A percentile compares a stretch with the other conserved stretches of the same genome.
Conservation (phyloP, 306 rosid species). For the Acacia acuminata region DNA sequence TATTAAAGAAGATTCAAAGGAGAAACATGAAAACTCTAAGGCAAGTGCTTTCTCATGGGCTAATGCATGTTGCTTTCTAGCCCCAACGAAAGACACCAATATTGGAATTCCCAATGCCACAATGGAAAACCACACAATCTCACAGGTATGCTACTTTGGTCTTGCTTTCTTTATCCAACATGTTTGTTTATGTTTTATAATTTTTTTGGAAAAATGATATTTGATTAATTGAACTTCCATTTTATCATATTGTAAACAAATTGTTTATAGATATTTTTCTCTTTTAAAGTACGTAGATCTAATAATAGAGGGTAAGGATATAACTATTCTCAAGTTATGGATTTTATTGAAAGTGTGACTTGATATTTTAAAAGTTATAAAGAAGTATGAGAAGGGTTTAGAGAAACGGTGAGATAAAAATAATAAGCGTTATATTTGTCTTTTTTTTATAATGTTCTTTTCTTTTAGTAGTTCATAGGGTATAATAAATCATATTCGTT, state of each 20-base stretch:
- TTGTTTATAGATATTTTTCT: not conserved
- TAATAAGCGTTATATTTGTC: no score
- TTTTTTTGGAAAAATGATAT: not conserved
- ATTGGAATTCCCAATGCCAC: not conserved
- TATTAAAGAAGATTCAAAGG: not conserved
- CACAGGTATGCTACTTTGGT: not conserved
- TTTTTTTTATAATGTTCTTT: no score
- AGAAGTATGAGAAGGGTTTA: no score
- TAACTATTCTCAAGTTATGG: no score
- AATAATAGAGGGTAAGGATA: not conserved
- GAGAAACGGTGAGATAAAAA: not conserved
- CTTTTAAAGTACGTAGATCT: no score
- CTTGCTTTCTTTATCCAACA: not conserved
- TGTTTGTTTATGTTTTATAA: not conserved
- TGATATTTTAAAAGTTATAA: not conserved
- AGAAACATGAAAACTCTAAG: not conserved
- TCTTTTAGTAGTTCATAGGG: no score
- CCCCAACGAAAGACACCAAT: not conserved
- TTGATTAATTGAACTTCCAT: not conserved
- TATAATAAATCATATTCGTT: no score
- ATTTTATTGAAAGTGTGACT: not conserved
- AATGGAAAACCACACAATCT: not conserved
- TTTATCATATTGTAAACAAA: not conserved
- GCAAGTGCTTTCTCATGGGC: not conserved
- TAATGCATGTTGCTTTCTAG: not conserved